Conservation (phyloP, 2,329 filamentous ascomycete species). For the Lachnellula suecica region DNA sequence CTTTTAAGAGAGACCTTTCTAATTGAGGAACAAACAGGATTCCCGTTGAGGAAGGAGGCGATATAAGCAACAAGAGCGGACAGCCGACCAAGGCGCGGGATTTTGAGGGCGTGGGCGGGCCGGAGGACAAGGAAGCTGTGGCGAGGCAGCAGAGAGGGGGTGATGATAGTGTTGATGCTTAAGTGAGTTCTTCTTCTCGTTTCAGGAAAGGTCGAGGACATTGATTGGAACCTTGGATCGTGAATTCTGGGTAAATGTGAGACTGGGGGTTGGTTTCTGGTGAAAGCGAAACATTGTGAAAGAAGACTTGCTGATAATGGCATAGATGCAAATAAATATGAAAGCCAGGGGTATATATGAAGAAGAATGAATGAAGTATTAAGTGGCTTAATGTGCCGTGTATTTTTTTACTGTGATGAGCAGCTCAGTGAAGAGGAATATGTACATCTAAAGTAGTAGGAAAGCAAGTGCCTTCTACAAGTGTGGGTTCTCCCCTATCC, state of each 20-base stretch:
- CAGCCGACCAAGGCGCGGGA: constrained; percentile 45
- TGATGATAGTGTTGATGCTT: constrained; percentile 9
- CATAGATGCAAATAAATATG: too few relatives aligned
- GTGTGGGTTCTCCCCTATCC: background rate
- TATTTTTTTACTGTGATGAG: background rate
- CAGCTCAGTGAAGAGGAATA: constrained; percentile 1
- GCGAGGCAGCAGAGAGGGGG: constrained; percentile 35
- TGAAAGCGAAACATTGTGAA: too few relatives aligned
- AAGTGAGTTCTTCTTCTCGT: background rate
- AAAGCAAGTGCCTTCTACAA: background rate
- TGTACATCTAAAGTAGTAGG: background rate
- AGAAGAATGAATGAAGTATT: background rate
- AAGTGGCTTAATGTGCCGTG: background rate
- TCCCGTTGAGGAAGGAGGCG: constrained; percentile 44
- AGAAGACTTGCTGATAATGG: background rate
- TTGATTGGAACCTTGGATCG: background rate
- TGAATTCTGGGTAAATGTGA: background rate
- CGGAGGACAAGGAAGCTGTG: constrained; percentile 41
- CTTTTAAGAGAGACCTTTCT: background rate
- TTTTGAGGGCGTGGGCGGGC: constrained; percentile 47
- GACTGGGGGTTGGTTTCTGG: background rate
- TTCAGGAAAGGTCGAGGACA: background rate
- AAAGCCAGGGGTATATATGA: background rate
- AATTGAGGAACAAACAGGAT: constrained; percentile 28
- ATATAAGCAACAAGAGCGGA: constrained; percentile 31